Percentiles rank a stretch among this genome's conserved stretches.
Evolutionary conservation across 2,329 filamentous ascomycete species (phyloP).

Genomic region (Emericellopsis atlantica): DNA sequence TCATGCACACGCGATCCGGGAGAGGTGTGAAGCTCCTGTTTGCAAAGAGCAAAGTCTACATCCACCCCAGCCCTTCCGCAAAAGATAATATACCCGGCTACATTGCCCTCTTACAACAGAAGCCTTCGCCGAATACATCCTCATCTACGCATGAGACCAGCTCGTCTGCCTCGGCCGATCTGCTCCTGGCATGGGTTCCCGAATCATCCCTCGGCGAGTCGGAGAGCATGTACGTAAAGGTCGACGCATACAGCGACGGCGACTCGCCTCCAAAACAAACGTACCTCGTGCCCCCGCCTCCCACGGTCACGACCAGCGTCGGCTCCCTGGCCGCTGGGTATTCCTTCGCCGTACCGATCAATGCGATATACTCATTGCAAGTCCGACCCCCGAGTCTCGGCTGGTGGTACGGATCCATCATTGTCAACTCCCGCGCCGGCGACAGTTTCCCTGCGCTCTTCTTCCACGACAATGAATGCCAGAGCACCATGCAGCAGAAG

Average conservation of each 20-base stretch:
- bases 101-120: slow-evolving; percentile 86
- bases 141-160: slow-evolving; percentile 15
- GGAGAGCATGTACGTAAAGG: slow-evolving; percentile 85
- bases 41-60: slow-evolving; percentile 98
- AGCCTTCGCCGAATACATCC: slow-evolving; percentile 31
- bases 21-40: slow-evolving; percentile 87
- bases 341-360: slow-evolving; percentile 82
- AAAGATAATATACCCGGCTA: slow-evolving; percentile 96
- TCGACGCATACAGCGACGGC: slow-evolving; percentile 66
- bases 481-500: slow-evolving; percentile 88
- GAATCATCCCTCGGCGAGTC: slow-evolving; percentile 79
- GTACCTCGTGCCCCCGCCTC: slow-evolving; percentile 83
- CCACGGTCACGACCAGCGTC: slow-evolving; percentile 66
- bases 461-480: slow-evolving; percentile 95
- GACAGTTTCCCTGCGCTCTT: slow-evolving; percentile 93
- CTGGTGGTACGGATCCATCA: slow-evolving; percentile 96
- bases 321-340: slow-evolving; percentile 60
- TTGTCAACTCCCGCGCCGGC: slow-evolving; percentile 82
- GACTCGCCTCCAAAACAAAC: slow-evolving; percentile 74
- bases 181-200: slow-evolving; percentile 87
- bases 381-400: slow-evolving; percentile 86
- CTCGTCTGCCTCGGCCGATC: slow-evolving; percentile 49
- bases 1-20: slow-evolving; percentile 65
- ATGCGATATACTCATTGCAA: slow-evolving; percentile 79
- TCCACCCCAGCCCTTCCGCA: slow-evolving; percentile 83